These are phyloP conservation scores for Brassica cretica DNA, from an alignment of 345 rosid genomes.

Conservation along the genomic window DNA sequence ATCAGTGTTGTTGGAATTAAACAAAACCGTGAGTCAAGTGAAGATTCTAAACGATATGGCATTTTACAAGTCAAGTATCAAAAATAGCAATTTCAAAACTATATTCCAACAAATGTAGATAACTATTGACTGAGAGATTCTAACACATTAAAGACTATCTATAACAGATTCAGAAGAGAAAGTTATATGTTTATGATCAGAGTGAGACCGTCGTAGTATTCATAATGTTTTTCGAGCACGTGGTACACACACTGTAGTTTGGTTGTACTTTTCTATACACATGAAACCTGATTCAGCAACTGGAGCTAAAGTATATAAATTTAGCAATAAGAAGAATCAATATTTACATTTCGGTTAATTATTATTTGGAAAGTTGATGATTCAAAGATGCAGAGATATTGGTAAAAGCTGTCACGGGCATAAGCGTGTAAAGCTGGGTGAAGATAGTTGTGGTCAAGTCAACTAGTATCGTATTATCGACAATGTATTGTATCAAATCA, in stretches of 20 bases:
- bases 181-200: neutral
- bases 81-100: neutral
- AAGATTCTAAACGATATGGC: neutral
- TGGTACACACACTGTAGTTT: neutral
- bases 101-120: neutral
- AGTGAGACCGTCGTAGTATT: neutral
- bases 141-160: neutral
- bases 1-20: neutral
- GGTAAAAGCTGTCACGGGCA: conserved; percentile 25
- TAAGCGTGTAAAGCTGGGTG: conserved; percentile 6
- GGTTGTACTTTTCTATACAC: conserved; percentile 5
- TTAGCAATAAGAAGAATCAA: neutral
- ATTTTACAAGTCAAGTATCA: neutral
- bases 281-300: conserved; percentile 9
- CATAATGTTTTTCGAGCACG: neutral
- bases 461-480: conserved; percentile 16
- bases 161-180: neutral
- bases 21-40: neutral
- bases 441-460: conserved; percentile 17
- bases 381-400: neutral
- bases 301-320: neutral
- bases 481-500: neutral
- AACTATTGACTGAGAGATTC: neutral
- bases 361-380: neutral
- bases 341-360: conserved; percentile 1